Evolutionary conservation across 2,329 filamentous ascomycete species (phyloP).

Genomic region (Talaromyces sp.): DNA sequence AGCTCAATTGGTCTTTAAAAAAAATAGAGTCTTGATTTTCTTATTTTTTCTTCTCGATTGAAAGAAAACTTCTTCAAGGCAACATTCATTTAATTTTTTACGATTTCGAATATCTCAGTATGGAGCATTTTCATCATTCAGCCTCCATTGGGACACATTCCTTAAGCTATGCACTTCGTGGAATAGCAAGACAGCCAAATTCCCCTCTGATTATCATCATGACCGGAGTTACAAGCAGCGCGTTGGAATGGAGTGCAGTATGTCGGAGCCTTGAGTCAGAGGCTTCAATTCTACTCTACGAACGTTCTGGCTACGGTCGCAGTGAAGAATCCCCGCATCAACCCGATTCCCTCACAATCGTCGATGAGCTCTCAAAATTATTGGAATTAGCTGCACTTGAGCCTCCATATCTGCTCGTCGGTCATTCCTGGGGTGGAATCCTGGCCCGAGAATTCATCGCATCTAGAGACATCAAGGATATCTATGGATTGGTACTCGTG

Average conservation of each 20-base stretch:
- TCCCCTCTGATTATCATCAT: slow-evolving; percentile 3
- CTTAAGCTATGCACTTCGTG: slow-evolving; percentile 8
- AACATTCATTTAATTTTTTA: too few relatives aligned
- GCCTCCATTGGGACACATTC: slow-evolving; percentile 8
- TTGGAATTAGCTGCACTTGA: not conserved
- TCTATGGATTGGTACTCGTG: slow-evolving; percentile 3
- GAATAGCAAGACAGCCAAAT: not conserved
- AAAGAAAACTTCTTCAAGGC: too few relatives aligned
- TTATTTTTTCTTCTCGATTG: too few relatives aligned
- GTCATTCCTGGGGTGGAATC: slow-evolving; percentile 9
- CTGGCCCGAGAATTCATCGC: slow-evolving; percentile 7
- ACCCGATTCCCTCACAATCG: slow-evolving; percentile 4
- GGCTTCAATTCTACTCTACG: slow-evolving; percentile 1
- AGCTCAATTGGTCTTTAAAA: too few relatives aligned
- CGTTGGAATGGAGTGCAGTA: slow-evolving; percentile 9
- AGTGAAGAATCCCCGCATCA: slow-evolving; percentile 4
- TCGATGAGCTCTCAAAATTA: slow-evolving; percentile 4
- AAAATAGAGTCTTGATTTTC: too few relatives aligned
- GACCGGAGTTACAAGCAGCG: slow-evolving; percentile 8
- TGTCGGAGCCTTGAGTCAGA: slow-evolving; percentile 6
- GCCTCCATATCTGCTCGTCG: slow-evolving; percentile 8
- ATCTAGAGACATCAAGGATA: not conserved
- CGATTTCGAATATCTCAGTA: not conserved
- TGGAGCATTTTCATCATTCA: slow-evolving; percentile 6
- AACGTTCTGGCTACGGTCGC: slow-evolving; percentile 8